Base-by-base conservation (phyloP, 2,329 filamentous ascomycete genomes). In the Ploettnerulaceae sp. region DNA sequence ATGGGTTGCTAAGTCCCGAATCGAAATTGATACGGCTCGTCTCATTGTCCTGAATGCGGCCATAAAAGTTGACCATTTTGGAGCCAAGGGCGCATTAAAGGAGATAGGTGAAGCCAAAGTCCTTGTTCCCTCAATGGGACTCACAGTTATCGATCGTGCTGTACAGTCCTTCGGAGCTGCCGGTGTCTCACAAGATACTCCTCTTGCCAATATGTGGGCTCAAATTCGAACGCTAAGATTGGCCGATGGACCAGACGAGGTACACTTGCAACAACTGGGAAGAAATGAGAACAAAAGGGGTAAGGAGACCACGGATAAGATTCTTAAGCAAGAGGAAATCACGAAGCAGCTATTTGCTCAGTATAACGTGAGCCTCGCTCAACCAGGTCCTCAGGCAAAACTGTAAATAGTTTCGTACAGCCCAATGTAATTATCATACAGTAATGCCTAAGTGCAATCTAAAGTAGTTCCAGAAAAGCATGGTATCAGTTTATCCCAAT, bases 81-180 rank as follows among this genome's bases (percentile, higher is more conserved):
- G 91, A 57, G 86, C 93, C 58, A 97, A 97, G 73, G 80, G 82
- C 55, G 89, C 91, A 0, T 78, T 96, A 51, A 89, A 85, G 67
- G 89, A 97, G 67, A 98, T 98, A 57, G 91, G 90, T 20, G 80
- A 96, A 70, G 91, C 93, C 56, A 98, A 98, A 75, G 84, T 97
- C 0, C 78, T 95, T 14, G 85, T 95, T 7, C 93, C 93, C 0
- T 76, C 81, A 62, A 88, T 84, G 61, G 83, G 87, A 1, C 76
- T 96, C 56, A 81, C 81, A 14, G 87, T 97, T 59, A 91, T 98
- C 60, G 93, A 98, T 73, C 86, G 90, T 52, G 93, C 93, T 0
- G 82, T 98, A 9, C 93, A 98, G 75, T 79, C 88, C 0, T 95
- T 90, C 61, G 93, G 93, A 50, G 93, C 83, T 49, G 89, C 86